phyloP scores from a whole-genome alignment of 768 basidiomycete species.

The Tylopilus vinaceipallidus region DNA sequence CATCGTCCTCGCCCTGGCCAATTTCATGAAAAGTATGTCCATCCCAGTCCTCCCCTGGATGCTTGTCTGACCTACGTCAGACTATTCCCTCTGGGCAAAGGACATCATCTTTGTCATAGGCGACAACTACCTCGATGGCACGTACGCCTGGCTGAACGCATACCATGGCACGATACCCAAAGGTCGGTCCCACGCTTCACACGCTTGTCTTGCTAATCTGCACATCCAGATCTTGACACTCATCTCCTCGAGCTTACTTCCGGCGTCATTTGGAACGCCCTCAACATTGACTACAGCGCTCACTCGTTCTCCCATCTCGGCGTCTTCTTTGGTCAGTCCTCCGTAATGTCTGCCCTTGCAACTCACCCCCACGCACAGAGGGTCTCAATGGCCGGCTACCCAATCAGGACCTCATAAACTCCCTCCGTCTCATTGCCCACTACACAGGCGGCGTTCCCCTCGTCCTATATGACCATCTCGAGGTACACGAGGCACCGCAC shows the following conservation, averaged over 20 bases:
- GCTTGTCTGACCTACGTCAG: conserved; percentile 38
- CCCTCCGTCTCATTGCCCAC: conserved; percentile 67
- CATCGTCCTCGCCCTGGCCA: conserved; percentile 80
- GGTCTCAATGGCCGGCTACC: conserved; percentile 93
- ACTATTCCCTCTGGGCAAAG: conserved; percentile 90
- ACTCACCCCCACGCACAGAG: conserved; percentile 48
- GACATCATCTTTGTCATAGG: conserved; percentile 89
- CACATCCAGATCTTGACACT: conserved; percentile 55
- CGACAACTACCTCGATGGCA: conserved; percentile 86
- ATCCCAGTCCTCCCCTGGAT: neutral
- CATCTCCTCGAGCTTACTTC: conserved; percentile 64
- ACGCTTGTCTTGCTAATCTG: neutral
- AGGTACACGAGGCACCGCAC: conserved; percentile 42
- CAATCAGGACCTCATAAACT: conserved; percentile 93
- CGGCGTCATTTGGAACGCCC: conserved; percentile 93
- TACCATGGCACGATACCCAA: conserved; percentile 73
- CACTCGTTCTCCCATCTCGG: conserved; percentile 97
- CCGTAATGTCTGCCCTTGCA: neutral
- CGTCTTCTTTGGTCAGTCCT: conserved; percentile 81
- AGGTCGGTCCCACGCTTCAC: conserved; percentile 44
- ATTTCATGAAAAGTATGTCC: conserved; percentile 73
- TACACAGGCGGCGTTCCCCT: conserved; percentile 77
- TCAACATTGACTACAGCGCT: conserved; percentile 93
- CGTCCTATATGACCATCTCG: conserved; percentile 75
- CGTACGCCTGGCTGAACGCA: conserved; percentile 86